A percentile compares a stretch with the other conserved stretches of the same genome.
Conservation (phyloP, 768 basidiomycete species). For the Termitomyces sp. region DNA sequence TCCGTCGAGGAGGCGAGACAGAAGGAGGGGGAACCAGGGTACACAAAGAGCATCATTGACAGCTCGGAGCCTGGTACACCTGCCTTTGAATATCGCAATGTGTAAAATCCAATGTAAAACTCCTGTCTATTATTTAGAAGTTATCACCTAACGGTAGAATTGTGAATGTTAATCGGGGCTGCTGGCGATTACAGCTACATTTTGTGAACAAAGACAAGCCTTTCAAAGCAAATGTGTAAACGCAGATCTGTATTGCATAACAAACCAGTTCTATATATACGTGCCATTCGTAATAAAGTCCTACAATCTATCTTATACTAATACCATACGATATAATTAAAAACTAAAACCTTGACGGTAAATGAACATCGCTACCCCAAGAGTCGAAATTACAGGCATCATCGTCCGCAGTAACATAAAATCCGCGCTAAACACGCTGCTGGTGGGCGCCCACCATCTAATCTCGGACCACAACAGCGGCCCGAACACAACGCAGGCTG, state of each 20-base stretch:
- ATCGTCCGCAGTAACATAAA: not conserved
- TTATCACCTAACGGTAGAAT: not conserved
- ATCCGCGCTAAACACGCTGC: not conserved
- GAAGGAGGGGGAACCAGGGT: conserved; percentile 52
- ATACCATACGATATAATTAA: not conserved
- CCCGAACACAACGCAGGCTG: conserved; percentile 84
- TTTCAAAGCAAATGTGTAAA: too few relatives aligned
- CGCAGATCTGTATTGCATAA: too few relatives aligned
- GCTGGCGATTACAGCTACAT: too few relatives aligned
- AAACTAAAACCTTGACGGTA: conserved; percentile 4
- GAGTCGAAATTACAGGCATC: not conserved
- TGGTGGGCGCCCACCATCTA: conserved; percentile 56
- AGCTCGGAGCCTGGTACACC: conserved; percentile 86
- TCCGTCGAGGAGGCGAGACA: conserved; percentile 65
- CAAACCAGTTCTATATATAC: too few relatives aligned
- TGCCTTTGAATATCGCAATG: conserved; percentile 86
- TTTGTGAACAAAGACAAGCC: too few relatives aligned
- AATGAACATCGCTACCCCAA: conserved; percentile 4
- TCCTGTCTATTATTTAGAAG: not conserved
- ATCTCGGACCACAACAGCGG: conserved; percentile 89
- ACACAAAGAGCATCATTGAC: conserved; percentile 69
- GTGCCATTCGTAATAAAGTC: too few relatives aligned
- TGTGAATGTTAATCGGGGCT: too few relatives aligned
- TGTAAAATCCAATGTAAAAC: conserved; percentile 23
- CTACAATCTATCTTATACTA: not conserved